Percentiles rank a stretch among this genome's conserved stretches.
phyloP scores from a whole-genome alignment of 2,329 filamentous ascomycete genomes.

The Penicillium palitans region DNA sequence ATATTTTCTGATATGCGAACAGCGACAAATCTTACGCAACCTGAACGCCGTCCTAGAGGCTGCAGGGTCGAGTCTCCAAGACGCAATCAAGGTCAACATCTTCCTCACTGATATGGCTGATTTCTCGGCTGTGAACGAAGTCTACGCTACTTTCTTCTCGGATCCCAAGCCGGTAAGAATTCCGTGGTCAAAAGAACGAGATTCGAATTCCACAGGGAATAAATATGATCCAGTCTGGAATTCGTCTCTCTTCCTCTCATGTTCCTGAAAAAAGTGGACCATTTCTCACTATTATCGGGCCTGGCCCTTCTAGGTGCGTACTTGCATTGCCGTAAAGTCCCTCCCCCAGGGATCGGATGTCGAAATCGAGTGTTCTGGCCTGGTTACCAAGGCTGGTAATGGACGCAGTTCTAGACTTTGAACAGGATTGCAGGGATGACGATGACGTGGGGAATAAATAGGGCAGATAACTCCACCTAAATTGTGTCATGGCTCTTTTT shows the following conservation, averaged over 20 bases:
- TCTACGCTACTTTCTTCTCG: slow-evolving; percentile 55
- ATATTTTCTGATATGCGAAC: not conserved
- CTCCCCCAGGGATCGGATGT: slow-evolving; percentile 54
- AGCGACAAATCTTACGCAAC: slow-evolving; percentile 55
- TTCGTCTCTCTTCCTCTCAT: not conserved
- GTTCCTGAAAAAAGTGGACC: not conserved
- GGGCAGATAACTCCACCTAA: slow-evolving; percentile 1
- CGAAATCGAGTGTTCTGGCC: slow-evolving; percentile 55
- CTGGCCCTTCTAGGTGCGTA: slow-evolving; percentile 28
- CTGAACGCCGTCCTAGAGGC: slow-evolving; percentile 60
- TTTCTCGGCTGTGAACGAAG: slow-evolving; percentile 73
- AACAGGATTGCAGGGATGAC: not conserved
- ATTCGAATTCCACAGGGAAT: not conserved
- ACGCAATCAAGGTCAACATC: slow-evolving; percentile 66
- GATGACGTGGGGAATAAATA: slow-evolving; percentile 1
- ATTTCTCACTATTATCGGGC: slow-evolving; percentile 3
- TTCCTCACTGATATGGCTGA: slow-evolving; percentile 65
- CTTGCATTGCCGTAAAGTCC: slow-evolving; percentile 54
- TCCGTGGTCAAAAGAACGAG: not conserved
- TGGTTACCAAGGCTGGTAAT: slow-evolving; percentile 25
- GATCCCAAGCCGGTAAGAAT: slow-evolving; percentile 30
- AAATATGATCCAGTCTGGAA: slow-evolving; percentile 1
- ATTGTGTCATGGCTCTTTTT: not conserved
- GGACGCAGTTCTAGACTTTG: slow-evolving; percentile 22
- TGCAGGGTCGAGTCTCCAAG: slow-evolving; percentile 57